Conservation (phyloP, 495 filamentous ascomycete species). For the Tuber aestivum region DNA sequence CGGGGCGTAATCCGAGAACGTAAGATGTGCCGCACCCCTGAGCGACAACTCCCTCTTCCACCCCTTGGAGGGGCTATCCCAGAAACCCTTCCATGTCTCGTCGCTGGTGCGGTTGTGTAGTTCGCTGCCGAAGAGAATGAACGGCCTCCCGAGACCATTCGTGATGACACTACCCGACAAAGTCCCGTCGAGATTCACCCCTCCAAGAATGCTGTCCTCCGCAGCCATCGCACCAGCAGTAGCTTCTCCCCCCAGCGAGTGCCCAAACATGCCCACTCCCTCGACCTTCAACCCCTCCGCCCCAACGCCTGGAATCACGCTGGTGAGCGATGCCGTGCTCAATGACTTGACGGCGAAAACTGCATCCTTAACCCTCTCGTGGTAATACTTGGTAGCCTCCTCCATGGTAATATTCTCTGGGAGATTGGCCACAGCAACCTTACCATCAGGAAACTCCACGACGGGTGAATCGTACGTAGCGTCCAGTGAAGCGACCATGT, state of each 20-base stretch:
- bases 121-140: slow-evolving; percentile 41
- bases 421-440: slow-evolving; percentile 23
- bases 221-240: slow-evolving; percentile 45
- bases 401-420: slow-evolving; percentile 4
- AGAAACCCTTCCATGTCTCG: slow-evolving; percentile 39
- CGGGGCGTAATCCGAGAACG: slow-evolving; percentile 44
- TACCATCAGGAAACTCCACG: slow-evolving; percentile 51
- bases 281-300: slow-evolving; percentile 25
- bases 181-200: slow-evolving; percentile 49
- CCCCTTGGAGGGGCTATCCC: slow-evolving; percentile 33
- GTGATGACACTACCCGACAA: slow-evolving; percentile 41
- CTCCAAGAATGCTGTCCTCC: slow-evolving; percentile 47
- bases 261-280: slow-evolving; percentile 48
- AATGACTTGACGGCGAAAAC: slow-evolving; percentile 43
- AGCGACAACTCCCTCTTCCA: slow-evolving; percentile 40
- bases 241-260: slow-evolving; percentile 55
- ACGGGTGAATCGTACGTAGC: slow-evolving; percentile 49
- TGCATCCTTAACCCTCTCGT: slow-evolving; percentile 19
- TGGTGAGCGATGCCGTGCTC: slow-evolving; percentile 10
- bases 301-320: slow-evolving; percentile 20
- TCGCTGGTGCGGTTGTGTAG: slow-evolving; percentile 34
- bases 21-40: slow-evolving; percentile 18
- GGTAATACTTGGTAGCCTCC: slow-evolving; percentile 5
- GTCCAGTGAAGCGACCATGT: slow-evolving; percentile 49
- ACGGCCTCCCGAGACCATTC: slow-evolving; percentile 35